A percentile compares a stretch with the other conserved stretches of the same genome.
These are phyloP conservation scores for Coniochaeta sp. DNA, from an alignment of 2,329 filamentous ascomycete genomes.

Conservation along the genomic window DNA sequence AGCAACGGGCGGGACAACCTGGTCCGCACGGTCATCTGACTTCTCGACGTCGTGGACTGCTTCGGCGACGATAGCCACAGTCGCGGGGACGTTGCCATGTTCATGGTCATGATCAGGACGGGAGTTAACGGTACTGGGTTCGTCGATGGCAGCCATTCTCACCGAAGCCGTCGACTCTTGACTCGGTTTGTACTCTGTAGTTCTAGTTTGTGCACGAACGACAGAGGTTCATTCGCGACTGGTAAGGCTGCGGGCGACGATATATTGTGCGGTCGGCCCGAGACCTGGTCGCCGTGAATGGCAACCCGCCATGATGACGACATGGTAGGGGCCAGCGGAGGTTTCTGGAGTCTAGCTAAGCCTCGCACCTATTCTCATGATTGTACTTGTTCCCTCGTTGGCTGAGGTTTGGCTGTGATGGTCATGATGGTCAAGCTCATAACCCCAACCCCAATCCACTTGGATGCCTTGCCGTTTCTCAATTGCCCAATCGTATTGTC, in stretches of 20 bases:
- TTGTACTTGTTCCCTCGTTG: not conserved
- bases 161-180: not conserved
- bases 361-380: not conserved
- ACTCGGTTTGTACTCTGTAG: not conserved
- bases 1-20: not conserved
- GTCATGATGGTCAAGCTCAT: too few relatives aligned
- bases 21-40: not conserved
- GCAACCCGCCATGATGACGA: not conserved
- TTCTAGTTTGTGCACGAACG: not conserved
- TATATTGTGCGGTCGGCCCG: not conserved
- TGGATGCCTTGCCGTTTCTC: too few relatives aligned
- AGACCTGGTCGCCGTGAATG: not conserved
- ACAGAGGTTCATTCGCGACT: not conserved
- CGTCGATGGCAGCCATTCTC: not conserved
- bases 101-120: not conserved
- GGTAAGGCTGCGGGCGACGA: not conserved
- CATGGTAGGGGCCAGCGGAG: not conserved
- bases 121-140: not conserved
- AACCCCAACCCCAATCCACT: too few relatives aligned
- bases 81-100: not conserved
- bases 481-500: not conserved
- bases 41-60: not conserved
- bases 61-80: not conserved
- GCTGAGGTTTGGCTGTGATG: not conserved
- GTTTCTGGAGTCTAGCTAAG: not conserved